Base-by-base conservation (phyloP, 2,329 filamentous ascomycete species). In the Clonostachys chloroleuca region DNA sequence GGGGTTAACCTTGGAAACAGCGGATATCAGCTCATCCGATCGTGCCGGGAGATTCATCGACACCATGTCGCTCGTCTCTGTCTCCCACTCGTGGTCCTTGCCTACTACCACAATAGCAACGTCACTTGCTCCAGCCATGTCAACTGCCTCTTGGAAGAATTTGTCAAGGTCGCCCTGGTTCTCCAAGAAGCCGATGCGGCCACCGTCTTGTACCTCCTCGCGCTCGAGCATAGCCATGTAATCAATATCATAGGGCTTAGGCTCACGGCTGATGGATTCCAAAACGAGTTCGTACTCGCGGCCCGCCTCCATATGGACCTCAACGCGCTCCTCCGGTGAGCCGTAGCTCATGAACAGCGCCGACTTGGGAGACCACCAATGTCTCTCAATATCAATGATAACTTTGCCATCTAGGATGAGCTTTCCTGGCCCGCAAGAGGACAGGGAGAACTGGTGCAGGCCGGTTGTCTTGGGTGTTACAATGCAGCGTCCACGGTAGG, bases 81-180 rank as follows among this genome's bases (percentile, higher is more conserved):
- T 18, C 17, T 39, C 44, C 85, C 86, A 0, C 85, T 89, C 2
- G 86, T 89, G 24, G 84, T 84, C 54, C 90, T 89, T 89, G 34
- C 86, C 86, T 2, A 89, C 85, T 1, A 89, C 72, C 0, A 90
- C 83, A 5, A 90, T 75, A 6, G 86, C 85, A 4, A 89, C 78
- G 55, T 90, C 86, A 5, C 86, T 84, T 7, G 74, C 75, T 54
- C 82, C 68, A 2, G 85, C 85, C 1, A 78, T 79, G 1, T 77
- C 68, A n/a, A 89, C 63, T 6, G 87, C 87, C 56, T 81, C 84
- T 0, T 72, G 61, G 52, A 89, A 87, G 2, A 81, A 83, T 5
- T 81, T 84, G 51, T 87, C 69, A 52, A 87, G 82, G 49, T 72
- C 87, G 34, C 87, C 86, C 65, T 87, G 68, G 0, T 84, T 80